A percentile compares a stretch with the other conserved stretches of the same genome.
Conservation (phyloP, 1,139 yeast species). For the Saccharomyces hybrid region DNA sequence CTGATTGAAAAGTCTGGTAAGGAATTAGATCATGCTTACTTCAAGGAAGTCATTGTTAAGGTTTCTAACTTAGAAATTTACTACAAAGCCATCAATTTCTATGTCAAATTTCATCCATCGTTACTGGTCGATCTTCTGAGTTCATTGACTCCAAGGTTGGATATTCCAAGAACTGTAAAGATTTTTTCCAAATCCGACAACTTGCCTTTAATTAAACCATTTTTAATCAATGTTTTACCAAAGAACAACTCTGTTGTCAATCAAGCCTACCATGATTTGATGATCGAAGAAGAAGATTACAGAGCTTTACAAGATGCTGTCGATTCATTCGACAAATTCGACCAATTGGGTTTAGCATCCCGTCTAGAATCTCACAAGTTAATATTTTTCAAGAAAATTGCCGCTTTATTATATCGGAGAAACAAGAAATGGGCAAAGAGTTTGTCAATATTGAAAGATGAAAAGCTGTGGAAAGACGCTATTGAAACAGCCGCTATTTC, state of each 20-base stretch:
- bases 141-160: conserved; percentile 84
- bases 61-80: conserved; percentile 94
- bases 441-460: conserved; percentile 78
- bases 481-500: conserved; percentile 88
- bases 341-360: conserved; percentile 84
- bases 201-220: conserved; percentile 91
- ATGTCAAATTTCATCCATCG: conserved; percentile 87
- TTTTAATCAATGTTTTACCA: conserved; percentile 81
- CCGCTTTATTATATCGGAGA: conserved; percentile 88
- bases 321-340: conserved; percentile 85
- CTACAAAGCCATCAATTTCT: conserved; percentile 93
- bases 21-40: conserved; percentile 87
- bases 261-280: conserved; percentile 87
- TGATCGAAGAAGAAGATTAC: conserved; percentile 95
- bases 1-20: conserved; percentile 93
- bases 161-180: conserved; percentile 89
- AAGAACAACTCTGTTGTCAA: conserved; percentile 89
- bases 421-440: conserved; percentile 91
- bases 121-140: conserved; percentile 78
- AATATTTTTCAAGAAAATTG: conserved; percentile 90
- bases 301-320: conserved; percentile 81
- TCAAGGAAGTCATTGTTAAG: conserved; percentile 90
- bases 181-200: conserved; percentile 93
- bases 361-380: conserved; percentile 87
- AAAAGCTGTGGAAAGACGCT: conserved; percentile 91